These are phyloP conservation scores for Ulota crispa DNA, from an alignment of 225 moss, liverwort and hornwort genomes.

Conservation along the genomic window DNA sequence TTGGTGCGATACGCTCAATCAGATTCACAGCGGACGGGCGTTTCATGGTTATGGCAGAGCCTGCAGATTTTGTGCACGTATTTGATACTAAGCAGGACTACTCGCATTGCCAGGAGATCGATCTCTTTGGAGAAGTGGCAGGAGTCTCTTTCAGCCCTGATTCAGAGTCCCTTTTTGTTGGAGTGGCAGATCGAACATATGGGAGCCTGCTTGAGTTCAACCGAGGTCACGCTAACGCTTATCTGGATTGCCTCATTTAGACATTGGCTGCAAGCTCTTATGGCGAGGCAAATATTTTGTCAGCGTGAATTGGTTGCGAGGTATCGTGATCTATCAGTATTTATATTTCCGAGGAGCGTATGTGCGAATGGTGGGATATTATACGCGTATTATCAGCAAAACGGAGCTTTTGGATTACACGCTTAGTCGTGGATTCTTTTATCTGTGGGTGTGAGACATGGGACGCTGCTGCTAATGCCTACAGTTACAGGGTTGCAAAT, in stretches of 20 bases:
- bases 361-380: conserved; percentile 24
- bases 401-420: conserved; percentile 26
- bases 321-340: conserved; percentile 11
- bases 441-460: conserved; percentile 24
- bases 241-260: conserved; percentile 57
- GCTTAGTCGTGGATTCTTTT: conserved; percentile 27
- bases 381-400: conserved; percentile 13
- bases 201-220: conserved; percentile 96
- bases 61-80: conserved; percentile 94
- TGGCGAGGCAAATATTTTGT: conserved; percentile 1
- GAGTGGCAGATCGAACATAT: conserved; percentile 93
- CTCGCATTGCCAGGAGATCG: conserved; percentile 85
- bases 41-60: conserved; percentile 99
- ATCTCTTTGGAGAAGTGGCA: conserved; percentile 92
- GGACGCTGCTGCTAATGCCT: conserved; percentile 17
- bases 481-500: conserved; percentile 19
- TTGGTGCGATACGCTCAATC: conserved; percentile 90
- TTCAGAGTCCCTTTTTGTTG: conserved; percentile 88
- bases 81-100: conserved; percentile 87
- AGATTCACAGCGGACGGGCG: conserved; percentile 87
- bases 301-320: conserved; percentile 17
- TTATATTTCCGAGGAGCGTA: conserved; percentile 22
- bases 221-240: conserved; percentile 61
- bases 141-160: conserved; percentile 95
- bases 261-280: background rate